These are phyloP conservation scores for Gremmenia infestans DNA, from an alignment of 2,329 filamentous ascomycete species.

Conservation along the genomic window DNA sequence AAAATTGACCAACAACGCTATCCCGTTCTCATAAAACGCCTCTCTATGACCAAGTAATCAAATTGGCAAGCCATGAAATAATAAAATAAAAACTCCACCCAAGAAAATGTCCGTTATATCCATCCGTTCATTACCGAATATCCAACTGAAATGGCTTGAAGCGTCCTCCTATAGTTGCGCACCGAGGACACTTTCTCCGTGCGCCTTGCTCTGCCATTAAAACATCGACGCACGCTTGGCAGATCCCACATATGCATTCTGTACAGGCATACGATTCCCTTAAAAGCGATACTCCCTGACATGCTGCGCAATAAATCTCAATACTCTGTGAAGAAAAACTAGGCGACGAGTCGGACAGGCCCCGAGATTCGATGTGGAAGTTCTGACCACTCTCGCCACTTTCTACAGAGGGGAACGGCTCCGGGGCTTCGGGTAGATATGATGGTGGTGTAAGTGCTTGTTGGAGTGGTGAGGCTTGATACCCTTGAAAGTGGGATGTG, in stretches of 20 bases:
- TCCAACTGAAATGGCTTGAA: constrained; percentile 86
- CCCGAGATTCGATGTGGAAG: constrained; percentile 64
- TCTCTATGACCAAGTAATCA: constrained; percentile 5
- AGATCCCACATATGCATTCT: constrained; percentile 92
- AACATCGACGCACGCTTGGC: constrained; percentile 79
- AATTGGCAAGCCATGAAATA: neutral
- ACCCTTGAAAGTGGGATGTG: constrained; percentile 59
- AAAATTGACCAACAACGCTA: neutral
- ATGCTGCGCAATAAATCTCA: constrained; percentile 90
- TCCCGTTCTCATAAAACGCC: constrained; percentile 2
- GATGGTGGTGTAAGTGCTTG: constrained; percentile 81
- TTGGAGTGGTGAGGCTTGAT: constrained; percentile 86
- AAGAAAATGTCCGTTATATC: neutral
- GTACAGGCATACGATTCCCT: constrained; percentile 90
- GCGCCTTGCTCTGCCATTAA: constrained; percentile 72
- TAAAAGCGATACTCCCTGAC: constrained; percentile 69
- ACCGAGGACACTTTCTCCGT: constrained; percentile 71
- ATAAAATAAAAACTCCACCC: neutral
- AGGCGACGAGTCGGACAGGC: constrained; percentile 64
- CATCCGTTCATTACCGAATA: constrained; percentile 51
- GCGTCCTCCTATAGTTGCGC: constrained; percentile 70
- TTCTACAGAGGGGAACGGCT: constrained; percentile 88
- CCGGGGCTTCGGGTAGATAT: constrained; percentile 60
- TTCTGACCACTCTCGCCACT: constrained; percentile 67
- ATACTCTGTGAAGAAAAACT: constrained; percentile 69